These are phyloP conservation scores for Lunularia cruciata DNA, from an alignment of 225 moss, liverwort and hornwort genomes.

Conservation along the genomic window DNA sequence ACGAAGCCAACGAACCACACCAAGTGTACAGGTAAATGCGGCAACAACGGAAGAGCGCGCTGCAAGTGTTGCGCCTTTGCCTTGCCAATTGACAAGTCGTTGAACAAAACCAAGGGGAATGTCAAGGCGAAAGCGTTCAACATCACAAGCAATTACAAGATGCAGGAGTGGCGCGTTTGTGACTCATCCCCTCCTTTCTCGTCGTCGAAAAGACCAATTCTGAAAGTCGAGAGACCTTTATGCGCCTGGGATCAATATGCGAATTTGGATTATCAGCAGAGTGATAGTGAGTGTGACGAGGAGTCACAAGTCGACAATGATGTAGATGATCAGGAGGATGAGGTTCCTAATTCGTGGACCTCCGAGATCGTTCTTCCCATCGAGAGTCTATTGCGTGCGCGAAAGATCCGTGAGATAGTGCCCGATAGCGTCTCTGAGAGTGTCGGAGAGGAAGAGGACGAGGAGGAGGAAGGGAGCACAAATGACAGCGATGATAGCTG, in stretches of 20 bases:
- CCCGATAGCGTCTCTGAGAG: conserved; percentile 5
- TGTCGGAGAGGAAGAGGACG: not conserved
- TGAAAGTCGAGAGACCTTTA: conserved; percentile 25
- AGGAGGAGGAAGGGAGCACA: conserved; percentile 7
- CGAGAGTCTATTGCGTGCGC: conserved; percentile 30
- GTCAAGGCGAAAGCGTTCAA: conserved; percentile 34
- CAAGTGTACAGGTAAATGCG: conserved; percentile 23
- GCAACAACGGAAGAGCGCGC: conserved; percentile 20
- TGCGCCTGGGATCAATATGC: conserved; percentile 24
- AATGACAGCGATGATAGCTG: conserved; percentile 36
- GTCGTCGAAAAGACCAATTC: conserved; percentile 24
- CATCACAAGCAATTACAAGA: conserved; percentile 35
- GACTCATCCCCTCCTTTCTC: conserved; percentile 28
- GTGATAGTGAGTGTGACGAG: conserved; percentile 21
- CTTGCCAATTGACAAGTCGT: conserved; percentile 19
- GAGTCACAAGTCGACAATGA: conserved; percentile 15
- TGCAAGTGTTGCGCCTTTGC: conserved; percentile 22
- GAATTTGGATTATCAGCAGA: conserved; percentile 13
- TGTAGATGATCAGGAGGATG: not conserved
- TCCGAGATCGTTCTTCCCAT: conserved; percentile 35
- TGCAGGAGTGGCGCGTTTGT: conserved; percentile 36
- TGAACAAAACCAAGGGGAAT: conserved; percentile 30
- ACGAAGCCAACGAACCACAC: conserved; percentile 20
- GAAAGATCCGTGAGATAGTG: conserved; percentile 17
- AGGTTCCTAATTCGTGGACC: conserved; percentile 11